Percentiles rank a stretch among this genome's conserved stretches.
Evolutionary conservation across 2,329 filamentous ascomycete species (phyloP).

Genomic region (Rhexocercosporidium sp.): DNA sequence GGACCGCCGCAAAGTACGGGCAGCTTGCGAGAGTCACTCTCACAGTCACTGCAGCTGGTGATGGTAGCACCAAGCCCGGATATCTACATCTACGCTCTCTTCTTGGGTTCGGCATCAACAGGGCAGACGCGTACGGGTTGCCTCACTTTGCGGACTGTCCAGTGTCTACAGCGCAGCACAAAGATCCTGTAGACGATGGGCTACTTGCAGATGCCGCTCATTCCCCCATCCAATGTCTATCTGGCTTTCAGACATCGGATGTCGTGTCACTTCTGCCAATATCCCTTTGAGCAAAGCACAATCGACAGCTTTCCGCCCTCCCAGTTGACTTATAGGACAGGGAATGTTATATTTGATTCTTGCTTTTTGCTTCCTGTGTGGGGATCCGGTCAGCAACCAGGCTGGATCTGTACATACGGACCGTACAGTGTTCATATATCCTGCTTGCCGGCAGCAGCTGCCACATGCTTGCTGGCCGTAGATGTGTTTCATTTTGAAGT

Average conservation of each 20-base stretch:
- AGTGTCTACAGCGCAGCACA: slow-evolving; percentile 10
- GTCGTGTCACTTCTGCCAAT: slow-evolving; percentile 14
- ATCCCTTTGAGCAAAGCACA: slow-evolving; percentile 11
- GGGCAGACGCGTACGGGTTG: slow-evolving; percentile 3
- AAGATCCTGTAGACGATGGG: slow-evolving; percentile 11
- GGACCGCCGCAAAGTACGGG: slow-evolving; percentile 14
- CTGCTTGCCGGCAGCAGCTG: slow-evolving; percentile 15
- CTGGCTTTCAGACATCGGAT: not conserved
- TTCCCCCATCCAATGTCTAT: slow-evolving; percentile 17
- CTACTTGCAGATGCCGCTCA: slow-evolving; percentile 12
- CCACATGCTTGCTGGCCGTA: slow-evolving; percentile 12
- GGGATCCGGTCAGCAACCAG: slow-evolving; percentile 15
- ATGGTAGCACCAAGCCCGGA: slow-evolving; percentile 26
- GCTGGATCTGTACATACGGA: not conserved
- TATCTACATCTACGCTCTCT: slow-evolving; percentile 16
- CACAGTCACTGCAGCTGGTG: slow-evolving; percentile 13
- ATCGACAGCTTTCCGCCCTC: slow-evolving; percentile 9
- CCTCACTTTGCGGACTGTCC: slow-evolving; percentile 7
- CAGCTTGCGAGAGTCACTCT: not conserved
- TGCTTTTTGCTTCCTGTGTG: slow-evolving; percentile 26
- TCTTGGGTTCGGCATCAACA: slow-evolving; percentile 10
- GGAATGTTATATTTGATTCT: slow-evolving; percentile 18
- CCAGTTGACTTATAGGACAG: slow-evolving; percentile 18
- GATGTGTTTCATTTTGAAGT: slow-evolving; percentile 26
- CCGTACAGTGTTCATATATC: slow-evolving; percentile 13